phyloP scores from a whole-genome alignment of 1,284 basidiomycete species.

The Rhodotorula glutinis region DNA sequence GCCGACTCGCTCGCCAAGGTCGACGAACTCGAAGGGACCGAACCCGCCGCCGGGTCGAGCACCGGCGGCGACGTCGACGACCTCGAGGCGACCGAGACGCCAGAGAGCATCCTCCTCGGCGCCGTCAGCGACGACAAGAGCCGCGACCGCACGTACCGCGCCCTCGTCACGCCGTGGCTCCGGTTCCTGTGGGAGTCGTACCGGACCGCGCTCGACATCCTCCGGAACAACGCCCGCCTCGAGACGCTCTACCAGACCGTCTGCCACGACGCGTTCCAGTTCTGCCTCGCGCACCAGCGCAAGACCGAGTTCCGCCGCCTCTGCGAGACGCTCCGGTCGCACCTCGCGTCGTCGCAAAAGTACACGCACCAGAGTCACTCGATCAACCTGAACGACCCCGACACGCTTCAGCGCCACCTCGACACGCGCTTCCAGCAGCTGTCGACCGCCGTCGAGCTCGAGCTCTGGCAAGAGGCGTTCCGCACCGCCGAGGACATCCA shows the following conservation, averaged over 20 bases:
- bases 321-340: slow-evolving; percentile 93
- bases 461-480: slow-evolving; percentile 99
- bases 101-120: slow-evolving; percentile 82
- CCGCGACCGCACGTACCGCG: slow-evolving; percentile 92
- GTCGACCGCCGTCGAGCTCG: slow-evolving; percentile 95
- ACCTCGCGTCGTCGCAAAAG: slow-evolving; percentile 91
- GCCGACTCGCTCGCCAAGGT: slow-evolving; percentile 69
- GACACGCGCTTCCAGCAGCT: slow-evolving; percentile 98
- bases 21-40: slow-evolving; percentile 75
- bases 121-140: slow-evolving; percentile 87
- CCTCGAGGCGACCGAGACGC: slow-evolving; percentile 69
- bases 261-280: slow-evolving; percentile 94
- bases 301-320: slow-evolving; percentile 97
- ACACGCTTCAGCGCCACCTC: slow-evolving; percentile 93
- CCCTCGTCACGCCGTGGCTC: slow-evolving; percentile 94
- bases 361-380: slow-evolving; percentile 92
- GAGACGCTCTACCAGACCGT: slow-evolving; percentile 97
- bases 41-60: slow-evolving; percentile 26
- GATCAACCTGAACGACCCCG: slow-evolving; percentile 96
- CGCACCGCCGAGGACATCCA: slow-evolving; percentile 98
- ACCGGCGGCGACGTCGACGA: slow-evolving; percentile 49
- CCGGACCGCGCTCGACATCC: slow-evolving; percentile 89
- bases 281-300: slow-evolving; percentile 88
- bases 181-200: slow-evolving; percentile 99
- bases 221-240: slow-evolving; percentile 93